Evolutionary conservation across 1,284 basidiomycete species (phyloP).

Genomic region (Austroboletus novae-zelandiae): DNA sequence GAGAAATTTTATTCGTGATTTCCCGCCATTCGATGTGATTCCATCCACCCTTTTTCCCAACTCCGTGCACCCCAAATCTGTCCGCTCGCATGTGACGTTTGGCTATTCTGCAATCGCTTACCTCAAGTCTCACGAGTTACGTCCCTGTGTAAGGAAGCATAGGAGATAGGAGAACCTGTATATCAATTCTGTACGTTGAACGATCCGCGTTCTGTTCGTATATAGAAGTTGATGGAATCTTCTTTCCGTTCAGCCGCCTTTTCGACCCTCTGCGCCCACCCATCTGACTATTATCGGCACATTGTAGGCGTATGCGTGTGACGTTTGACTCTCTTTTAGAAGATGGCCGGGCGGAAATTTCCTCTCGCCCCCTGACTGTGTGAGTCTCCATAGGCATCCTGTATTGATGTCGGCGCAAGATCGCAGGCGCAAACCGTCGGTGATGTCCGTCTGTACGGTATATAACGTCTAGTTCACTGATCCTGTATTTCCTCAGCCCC

Average conservation of each 20-base stretch:
- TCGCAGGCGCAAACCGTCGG: neutral
- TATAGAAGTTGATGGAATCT: neutral
- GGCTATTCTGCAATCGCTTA: neutral
- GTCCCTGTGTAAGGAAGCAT: neutral
- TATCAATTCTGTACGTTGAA: neutral
- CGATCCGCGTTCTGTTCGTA: slow-evolving; percentile 2
- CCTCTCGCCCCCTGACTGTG: no score
- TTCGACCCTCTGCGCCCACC: neutral
- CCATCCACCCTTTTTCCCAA: no score
- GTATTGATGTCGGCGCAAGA: neutral
- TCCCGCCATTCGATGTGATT: no score
- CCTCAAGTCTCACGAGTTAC: neutral
- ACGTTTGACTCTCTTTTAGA: neutral
- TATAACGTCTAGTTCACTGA: neutral
- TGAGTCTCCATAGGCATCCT: neutral
- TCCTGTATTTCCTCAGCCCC: neutral
- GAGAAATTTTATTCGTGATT: no score
- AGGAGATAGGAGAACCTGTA: neutral
- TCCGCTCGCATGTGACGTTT: neutral
- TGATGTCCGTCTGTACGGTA: neutral
- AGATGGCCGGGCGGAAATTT: neutral
- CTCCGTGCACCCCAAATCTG: neutral
- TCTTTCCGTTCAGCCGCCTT: neutral
- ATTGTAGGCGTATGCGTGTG: neutral
- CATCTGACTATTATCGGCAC: neutral